A percentile compares a stretch with the other conserved stretches of the same genome.
phyloP scores from a whole-genome alignment of 768 basidiomycete species.

The Symmetrospora coprosmae region DNA sequence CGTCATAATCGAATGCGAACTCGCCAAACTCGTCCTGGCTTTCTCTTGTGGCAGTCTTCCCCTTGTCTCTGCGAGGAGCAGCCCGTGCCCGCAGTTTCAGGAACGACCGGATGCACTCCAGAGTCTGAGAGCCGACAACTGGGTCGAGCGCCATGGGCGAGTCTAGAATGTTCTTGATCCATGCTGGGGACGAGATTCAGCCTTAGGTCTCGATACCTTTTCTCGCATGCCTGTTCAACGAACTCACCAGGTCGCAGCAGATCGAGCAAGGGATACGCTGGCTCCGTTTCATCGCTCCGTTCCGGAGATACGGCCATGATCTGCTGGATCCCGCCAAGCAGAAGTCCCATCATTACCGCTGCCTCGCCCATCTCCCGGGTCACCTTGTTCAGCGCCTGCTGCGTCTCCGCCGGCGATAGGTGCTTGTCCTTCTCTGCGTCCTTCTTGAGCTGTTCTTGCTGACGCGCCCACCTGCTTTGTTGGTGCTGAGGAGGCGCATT shows the following conservation, averaged over 20 bases:
- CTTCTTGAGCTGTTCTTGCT: too few relatives aligned
- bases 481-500: neutral
- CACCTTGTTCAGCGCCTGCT: neutral
- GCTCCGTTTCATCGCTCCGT: constrained; percentile 34
- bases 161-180: constrained; percentile 46
- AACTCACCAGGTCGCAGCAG: constrained; percentile 48
- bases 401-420: constrained; percentile 18
- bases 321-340: constrained; percentile 48
- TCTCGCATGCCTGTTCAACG: neutral
- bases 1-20: constrained; percentile 49
- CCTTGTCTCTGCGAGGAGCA: too few relatives aligned
- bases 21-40: constrained; percentile 63
- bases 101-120: constrained; percentile 49
- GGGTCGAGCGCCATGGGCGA: constrained; percentile 43
- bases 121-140: constrained; percentile 46
- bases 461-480: neutral
- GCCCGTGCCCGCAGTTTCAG: constrained; percentile 47
- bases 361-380: constrained; percentile 29
- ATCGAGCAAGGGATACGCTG: constrained; percentile 50
- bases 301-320: constrained; percentile 43
- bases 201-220: constrained; percentile 4
- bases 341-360: constrained; percentile 39
- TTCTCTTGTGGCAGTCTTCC: constrained; percentile 42
- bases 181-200: constrained; percentile 41
- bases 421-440: neutral